phyloP scores from a whole-genome alignment of 495 filamentous ascomycete genomes.

The Lindgomyces ingoldianus region DNA sequence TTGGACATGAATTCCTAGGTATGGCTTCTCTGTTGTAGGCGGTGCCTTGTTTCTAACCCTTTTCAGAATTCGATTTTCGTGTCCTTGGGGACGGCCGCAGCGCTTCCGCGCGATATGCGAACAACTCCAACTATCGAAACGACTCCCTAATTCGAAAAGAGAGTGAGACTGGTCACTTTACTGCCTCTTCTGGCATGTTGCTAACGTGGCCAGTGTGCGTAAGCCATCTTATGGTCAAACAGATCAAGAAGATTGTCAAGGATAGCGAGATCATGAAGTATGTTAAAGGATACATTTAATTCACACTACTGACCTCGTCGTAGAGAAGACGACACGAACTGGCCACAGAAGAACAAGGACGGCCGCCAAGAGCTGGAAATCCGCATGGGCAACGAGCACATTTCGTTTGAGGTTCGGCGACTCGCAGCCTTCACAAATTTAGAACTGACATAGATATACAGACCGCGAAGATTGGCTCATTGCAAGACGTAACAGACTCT shows the following conservation, averaged over 20 bases:
- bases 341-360: slow-evolving; percentile 99
- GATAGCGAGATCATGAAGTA: slow-evolving; percentile 99
- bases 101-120: slow-evolving; percentile 93
- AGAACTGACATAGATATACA: slow-evolving; percentile 42
- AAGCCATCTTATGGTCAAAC: slow-evolving; percentile 84
- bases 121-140: slow-evolving; percentile 99
- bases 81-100: slow-evolving; percentile 91
- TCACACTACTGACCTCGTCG: neutral
- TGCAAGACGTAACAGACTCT: slow-evolving; percentile 95
- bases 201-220: slow-evolving; percentile 75
- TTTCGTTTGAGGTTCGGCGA: slow-evolving; percentile 83
- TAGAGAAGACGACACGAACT: slow-evolving; percentile 98
- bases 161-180: slow-evolving; percentile 64
- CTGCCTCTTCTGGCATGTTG: neutral
- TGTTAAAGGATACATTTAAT: slow-evolving; percentile 1
- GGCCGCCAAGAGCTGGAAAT: slow-evolving; percentile 97
- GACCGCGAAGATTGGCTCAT: slow-evolving; percentile 98
- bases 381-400: slow-evolving; percentile 89
- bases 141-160: slow-evolving; percentile 99
- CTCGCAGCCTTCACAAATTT: neutral
- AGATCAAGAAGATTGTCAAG: slow-evolving; percentile 97
- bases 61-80: slow-evolving; percentile 91
- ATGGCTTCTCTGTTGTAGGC: slow-evolving; percentile 32
- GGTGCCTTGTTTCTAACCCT: too few species aligned
- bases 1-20: slow-evolving; percentile 99